Base-by-base conservation (phyloP, 768 basidiomycete species). In the Leccinellum luteum region DNA sequence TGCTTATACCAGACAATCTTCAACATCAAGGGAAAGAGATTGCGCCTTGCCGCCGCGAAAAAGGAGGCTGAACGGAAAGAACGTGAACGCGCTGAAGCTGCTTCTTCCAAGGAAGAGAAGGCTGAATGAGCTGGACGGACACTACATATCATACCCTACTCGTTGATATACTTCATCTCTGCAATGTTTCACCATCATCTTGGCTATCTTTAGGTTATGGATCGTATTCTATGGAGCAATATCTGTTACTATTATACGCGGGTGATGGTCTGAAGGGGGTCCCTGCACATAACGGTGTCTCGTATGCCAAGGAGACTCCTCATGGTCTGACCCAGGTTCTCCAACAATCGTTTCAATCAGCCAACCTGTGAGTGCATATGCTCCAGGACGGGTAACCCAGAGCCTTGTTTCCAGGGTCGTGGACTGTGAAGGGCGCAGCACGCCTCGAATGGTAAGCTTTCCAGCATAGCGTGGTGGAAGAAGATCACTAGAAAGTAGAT, bases 11-110 rank as follows among this genome's bases (percentile, higher is more conserved):
- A 89, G 87, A 89, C 87, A 4, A 80, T 84, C 69, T 86, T 90
- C 76, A 92, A 90, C 69, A 80, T 84, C 60, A 84, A 84, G 59
- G 76, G 86, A 56, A 92, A 92, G 76, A 81, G 80, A 65, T 61
- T 84, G 56, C 80, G 78, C 19, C 71, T 85, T 41, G 82, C 81
- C 32, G 80, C 79, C 6, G 73, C 76, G 51, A 81, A 76, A 64
- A 85, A 83, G 65, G 80, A 83, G 66, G 52, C 59, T 38, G 69
- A 71, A 43, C 73, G 75, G 43, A 74, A 77, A 57, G 62, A 75
- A 63, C 73, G 68, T 56, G 54, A 67, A 56, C 64, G 66, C 60
- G 64, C 68, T 50, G 59, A 61, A 56, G 43, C 64, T 54, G 57
- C 68, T 62, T 35, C 34, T 9, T 15, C 52, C 52, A 55, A 38